These are phyloP conservation scores for Ophiostoma triangulosporum DNA, from an alignment of 2,329 filamentous ascomycete species.

Conservation along the genomic window DNA sequence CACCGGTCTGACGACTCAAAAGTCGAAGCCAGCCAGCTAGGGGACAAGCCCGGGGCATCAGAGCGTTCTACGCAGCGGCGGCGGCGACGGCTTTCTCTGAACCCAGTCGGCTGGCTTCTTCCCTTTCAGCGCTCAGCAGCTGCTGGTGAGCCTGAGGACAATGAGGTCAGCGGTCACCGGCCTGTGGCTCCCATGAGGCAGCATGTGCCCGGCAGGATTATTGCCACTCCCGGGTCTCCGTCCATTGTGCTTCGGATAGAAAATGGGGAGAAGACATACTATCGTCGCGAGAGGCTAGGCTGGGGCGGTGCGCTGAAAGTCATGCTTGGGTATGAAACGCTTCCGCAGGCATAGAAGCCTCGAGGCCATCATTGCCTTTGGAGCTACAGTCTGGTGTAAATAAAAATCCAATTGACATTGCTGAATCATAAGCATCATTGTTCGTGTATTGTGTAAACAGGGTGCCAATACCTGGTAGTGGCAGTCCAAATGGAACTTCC, in stretches of 20 bases:
- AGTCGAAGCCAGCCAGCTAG: too few relatives aligned
- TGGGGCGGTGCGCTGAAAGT: conserved; percentile 33
- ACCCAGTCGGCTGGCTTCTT: not conserved
- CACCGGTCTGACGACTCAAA: too few relatives aligned
- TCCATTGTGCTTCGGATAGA: conserved; percentile 21
- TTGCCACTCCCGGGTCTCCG: conserved; percentile 2
- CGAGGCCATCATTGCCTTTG: not conserved
- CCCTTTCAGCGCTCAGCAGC: not conserved
- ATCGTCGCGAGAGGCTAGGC: conserved; percentile 30
- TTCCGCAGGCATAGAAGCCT: conserved; percentile 8
- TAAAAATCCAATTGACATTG: too few relatives aligned
- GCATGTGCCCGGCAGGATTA: not conserved
- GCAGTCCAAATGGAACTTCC: too few relatives aligned
- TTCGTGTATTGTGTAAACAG: not conserved
- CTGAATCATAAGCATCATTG: not conserved
- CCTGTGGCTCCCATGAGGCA: not conserved
- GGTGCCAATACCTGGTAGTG: too few relatives aligned
- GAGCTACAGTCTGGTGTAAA: too few relatives aligned
- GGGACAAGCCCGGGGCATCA: too few relatives aligned
- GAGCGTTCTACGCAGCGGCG: too few relatives aligned
- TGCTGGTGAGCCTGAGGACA: not conserved
- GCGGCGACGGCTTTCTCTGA: not conserved
- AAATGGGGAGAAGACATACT: conserved; percentile 21
- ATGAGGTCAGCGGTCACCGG: not conserved
- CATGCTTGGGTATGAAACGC: conserved; percentile 22